Conservation (phyloP, 768 basidiomycete genomes). For the Leccinum disarticulatum region DNA sequence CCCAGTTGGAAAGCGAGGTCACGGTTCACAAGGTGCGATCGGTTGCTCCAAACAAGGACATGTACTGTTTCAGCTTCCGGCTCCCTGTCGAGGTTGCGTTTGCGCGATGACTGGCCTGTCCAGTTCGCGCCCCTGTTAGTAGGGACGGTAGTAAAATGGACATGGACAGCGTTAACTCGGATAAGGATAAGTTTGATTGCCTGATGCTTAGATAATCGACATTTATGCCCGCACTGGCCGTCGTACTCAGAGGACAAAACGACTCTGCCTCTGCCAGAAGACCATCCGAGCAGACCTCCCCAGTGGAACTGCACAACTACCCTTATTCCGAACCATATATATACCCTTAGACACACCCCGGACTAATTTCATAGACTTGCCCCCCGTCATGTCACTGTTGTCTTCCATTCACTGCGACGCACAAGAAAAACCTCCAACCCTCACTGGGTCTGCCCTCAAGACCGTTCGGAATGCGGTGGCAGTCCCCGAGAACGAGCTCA, state of each 20-base stretch:
- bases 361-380: slow-evolving; percentile 31
- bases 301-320: slow-evolving; percentile 20
- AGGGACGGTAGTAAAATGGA: not conserved
- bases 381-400: slow-evolving; percentile 35
- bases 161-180: slow-evolving; percentile 30
- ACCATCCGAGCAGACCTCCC: slow-evolving; percentile 11
- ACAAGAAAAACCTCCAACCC: slow-evolving; percentile 39
- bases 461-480: slow-evolving; percentile 67
- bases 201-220: slow-evolving; percentile 29
- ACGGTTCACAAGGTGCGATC: slow-evolving; percentile 78
- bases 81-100: slow-evolving; percentile 51
- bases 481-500: slow-evolving; percentile 79
- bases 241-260: slow-evolving; percentile 3
- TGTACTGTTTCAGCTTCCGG: slow-evolving; percentile 95
- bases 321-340: slow-evolving; percentile 26
- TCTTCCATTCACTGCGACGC: slow-evolving; percentile 54
- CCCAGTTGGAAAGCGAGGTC: slow-evolving; percentile 48
- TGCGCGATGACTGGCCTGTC: slow-evolving; percentile 13
- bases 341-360: slow-evolving; percentile 36
- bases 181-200: slow-evolving; percentile 19
- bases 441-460: slow-evolving; percentile 56
- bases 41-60: slow-evolving; percentile 94
- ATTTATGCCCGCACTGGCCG: slow-evolving; percentile 33
- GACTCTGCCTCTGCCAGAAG: slow-evolving; percentile 3
- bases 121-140: too few relatives aligned